Evolutionary conservation across 1,139 yeast genomes (phyloP).

Genomic region (Eremothecium gossypii): DNA sequence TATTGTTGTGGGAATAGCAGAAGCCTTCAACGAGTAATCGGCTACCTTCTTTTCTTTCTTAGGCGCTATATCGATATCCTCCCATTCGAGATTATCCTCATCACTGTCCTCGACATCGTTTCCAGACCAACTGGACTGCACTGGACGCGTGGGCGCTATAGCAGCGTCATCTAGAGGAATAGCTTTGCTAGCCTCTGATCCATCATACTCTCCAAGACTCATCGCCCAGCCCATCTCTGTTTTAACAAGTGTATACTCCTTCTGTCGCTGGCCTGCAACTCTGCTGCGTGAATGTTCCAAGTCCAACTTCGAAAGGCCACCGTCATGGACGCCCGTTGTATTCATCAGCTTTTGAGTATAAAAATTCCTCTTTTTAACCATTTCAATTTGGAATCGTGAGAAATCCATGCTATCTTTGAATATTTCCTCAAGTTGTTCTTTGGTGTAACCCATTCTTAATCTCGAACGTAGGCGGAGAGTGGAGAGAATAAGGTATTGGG

Average conservation of each 20-base stretch:
- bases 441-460: constrained; percentile 88
- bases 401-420: constrained; percentile 86
- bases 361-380: constrained; percentile 85
- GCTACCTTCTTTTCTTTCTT: constrained; percentile 18
- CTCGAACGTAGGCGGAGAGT: constrained; percentile 77
- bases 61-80: constrained; percentile 42
- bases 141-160: not conserved
- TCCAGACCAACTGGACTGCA: constrained; percentile 12
- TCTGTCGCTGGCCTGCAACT: constrained; percentile 77
- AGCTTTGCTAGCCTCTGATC: constrained; percentile 35
- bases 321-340: constrained; percentile 72
- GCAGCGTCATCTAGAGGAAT: constrained; percentile 36
- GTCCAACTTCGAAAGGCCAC: constrained; percentile 33
- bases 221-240: constrained; percentile 85
- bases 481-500: constrained; percentile 82
- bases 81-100: constrained; percentile 49
- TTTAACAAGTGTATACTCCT: constrained; percentile 65
- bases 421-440: constrained; percentile 69
- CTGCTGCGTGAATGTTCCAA: constrained; percentile 35
- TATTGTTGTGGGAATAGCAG: constrained; percentile 30
- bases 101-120: constrained; percentile 25
- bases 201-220: constrained; percentile 45
- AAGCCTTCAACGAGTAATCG: constrained; percentile 34
- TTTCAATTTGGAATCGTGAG: constrained; percentile 83
- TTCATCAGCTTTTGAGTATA: constrained; percentile 83